Base-by-base conservation (phyloP, 331 rosid genomes). In the Telfairia occidentalis region DNA sequence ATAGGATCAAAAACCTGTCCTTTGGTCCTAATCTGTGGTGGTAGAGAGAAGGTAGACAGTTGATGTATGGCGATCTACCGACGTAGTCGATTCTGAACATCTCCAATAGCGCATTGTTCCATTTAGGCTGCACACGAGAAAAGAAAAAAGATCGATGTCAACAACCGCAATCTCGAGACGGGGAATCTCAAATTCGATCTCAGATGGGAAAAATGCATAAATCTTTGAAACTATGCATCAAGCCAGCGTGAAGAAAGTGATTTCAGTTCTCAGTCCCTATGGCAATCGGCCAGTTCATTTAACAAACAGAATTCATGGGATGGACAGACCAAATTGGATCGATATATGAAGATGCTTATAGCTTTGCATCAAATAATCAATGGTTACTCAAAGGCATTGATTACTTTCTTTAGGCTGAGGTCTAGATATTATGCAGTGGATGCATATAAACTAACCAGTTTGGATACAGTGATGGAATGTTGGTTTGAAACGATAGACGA, bases 31-130 rank as follows among this genome's bases (percentile, higher is more conserved):
- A 85, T 84, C 92, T 85, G 82, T 92, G 99, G 86, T 95, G 97
- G 74, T 86, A 83, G 52, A 92, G 89, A 78, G 81, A 90, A 18
- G 99, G 99, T 52, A 49, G 65, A 80, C 99, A 95, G 50, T 83
- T 90, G 78, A 95, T 92, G 91, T 95, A 95, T 0, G 99, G 91
- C 49, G 92, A 90, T 55, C 75, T 85, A 50, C 99, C 99, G 2
- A 95, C 75, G 46, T 92, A 95, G 77, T 95, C 97, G 59, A 95
- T 90, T 92, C 96, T 87, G 78, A 95, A 95, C 87, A 84, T 85
- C 87, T 95, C 92, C 75, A 95, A 78, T 70, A 95, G 96, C 43
- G 99, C 99, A 77, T 89, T 80, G 86, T 95, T 95, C 97, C 99
- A 95, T 83, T 95, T 92, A 0, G 97, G 97, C 99, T 95, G 96